Conservation (phyloP, 768 basidiomycete genomes). For the Suillus subalutaceus region DNA sequence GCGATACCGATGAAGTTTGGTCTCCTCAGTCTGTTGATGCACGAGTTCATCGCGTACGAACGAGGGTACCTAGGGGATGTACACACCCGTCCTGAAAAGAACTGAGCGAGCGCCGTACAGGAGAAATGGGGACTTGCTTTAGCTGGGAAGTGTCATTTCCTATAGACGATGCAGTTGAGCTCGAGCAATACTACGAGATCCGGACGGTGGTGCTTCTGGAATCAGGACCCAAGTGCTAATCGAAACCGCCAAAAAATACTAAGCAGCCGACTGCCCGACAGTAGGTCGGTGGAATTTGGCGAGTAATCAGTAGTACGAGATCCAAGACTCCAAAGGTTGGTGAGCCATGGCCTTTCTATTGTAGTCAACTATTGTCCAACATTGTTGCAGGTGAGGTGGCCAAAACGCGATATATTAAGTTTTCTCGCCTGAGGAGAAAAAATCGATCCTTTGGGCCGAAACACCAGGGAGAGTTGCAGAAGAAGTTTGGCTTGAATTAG, state of each 20-base stretch:
- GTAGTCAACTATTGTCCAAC: not conserved
- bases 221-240: not conserved
- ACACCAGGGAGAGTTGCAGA: not conserved
- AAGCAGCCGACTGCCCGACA: not conserved
- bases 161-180: not conserved
- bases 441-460: not conserved
- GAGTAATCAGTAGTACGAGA: not conserved
- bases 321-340: not conserved
- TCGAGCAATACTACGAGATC: not conserved
- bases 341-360: not conserved
- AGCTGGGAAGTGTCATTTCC: not conserved
- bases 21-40: not conserved
- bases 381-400: not conserved
- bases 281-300: not conserved
- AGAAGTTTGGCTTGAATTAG: conserved; percentile 2
- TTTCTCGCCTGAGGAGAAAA: not conserved
- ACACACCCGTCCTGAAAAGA: not conserved
- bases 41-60: not conserved
- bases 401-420: not conserved
- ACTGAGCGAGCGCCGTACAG: not conserved
- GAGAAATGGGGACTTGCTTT: not conserved
- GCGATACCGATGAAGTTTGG: not conserved
- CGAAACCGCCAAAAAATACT: not conserved
- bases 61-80: not conserved
- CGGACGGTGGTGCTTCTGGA: not conserved